Evolutionary conservation across 164 flowering plant species (phyloP), one percentile per base, ranked within the genome.

Genomic region (Annona cherimola): DNA sequence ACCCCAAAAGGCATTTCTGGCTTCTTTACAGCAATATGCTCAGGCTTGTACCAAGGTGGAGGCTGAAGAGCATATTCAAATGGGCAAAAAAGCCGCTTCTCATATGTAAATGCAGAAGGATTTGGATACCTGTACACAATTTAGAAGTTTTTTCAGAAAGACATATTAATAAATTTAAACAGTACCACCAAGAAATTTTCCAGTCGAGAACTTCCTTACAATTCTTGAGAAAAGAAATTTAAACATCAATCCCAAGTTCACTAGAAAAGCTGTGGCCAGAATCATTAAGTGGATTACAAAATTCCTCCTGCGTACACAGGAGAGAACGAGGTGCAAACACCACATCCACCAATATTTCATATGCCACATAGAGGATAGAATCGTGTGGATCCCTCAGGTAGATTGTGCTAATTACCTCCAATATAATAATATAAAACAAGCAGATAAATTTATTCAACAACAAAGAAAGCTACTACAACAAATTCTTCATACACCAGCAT

Each of bases 31-130:
- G 98, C 97, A 66, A 93, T 87, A 54, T 87, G 94, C 79, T 87
- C 97, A 43, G 81, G 81, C 75, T 88, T 96, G 77, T 90, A 93
- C 91, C 97, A 90, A 41, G 79, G 70, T 19, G 99, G 99, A 68
- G 99, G 97, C 85, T 92, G 97, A 71, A 96, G 90, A 75, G 99
- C 99, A 88, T 92, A 87, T 77, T 96, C 97, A 79, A 93, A 96
- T 54, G 99, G 99, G 76, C 93, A 73, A 81, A 93, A 92, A 68
- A 96, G 70, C 26, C 99, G 98, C 66, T 72, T 92, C 84, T 93
- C 96, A 79, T 96, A 96, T 42, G 97, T 90, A 75, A 87, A 96
- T 63, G 90, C 82, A 67, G 99, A 96, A 67, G 99, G 99, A 88
- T 96, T 96, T 44, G 99, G 99, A 65, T 96, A 96, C 79, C 99